These are phyloP conservation scores for Boechera retrofracta DNA, from an alignment of 345 rosid genomes.

Conservation along the genomic window DNA sequence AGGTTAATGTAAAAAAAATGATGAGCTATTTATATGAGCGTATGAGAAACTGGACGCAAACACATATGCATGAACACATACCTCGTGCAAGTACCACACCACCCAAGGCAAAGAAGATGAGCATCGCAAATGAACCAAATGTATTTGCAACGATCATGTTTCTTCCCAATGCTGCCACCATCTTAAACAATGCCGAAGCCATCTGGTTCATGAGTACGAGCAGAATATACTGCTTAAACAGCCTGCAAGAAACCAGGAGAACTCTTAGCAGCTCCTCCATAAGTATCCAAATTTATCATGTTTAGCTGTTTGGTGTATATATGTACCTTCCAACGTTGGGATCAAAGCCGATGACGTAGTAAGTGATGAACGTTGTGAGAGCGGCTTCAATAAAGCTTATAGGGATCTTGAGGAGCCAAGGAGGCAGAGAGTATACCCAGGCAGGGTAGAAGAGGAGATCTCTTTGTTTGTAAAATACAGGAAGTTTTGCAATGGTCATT, in stretches of 20 bases:
- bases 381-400: conserved; percentile 67
- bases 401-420: conserved; percentile 85
- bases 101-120: conserved; percentile 58
- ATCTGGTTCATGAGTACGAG: conserved; percentile 62
- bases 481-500: conserved; percentile 81
- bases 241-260: conserved; percentile 49
- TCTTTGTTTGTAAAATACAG: conserved; percentile 86
- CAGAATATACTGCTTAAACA: conserved; percentile 64
- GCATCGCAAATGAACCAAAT: conserved; percentile 64
- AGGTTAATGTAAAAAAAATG: background rate
- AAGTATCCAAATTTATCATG: background rate
- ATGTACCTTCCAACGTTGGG: conserved; percentile 69
- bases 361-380: conserved; percentile 64
- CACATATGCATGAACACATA: conserved; percentile 16
- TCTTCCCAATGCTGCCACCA: conserved; percentile 63
- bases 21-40: background rate
- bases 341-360: conserved; percentile 79
- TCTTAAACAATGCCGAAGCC: conserved; percentile 68
- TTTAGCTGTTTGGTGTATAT: conserved; percentile 9
- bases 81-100: conserved; percentile 72
- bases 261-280: conserved; percentile 27
- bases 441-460: conserved; percentile 76
- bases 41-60: background rate
- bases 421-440: conserved; percentile 79
- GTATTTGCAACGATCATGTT: conserved; percentile 65